Evolutionary conservation across 2,329 filamentous ascomycete genomes (phyloP).

Genomic region (Salinomyces thailandicus): DNA sequence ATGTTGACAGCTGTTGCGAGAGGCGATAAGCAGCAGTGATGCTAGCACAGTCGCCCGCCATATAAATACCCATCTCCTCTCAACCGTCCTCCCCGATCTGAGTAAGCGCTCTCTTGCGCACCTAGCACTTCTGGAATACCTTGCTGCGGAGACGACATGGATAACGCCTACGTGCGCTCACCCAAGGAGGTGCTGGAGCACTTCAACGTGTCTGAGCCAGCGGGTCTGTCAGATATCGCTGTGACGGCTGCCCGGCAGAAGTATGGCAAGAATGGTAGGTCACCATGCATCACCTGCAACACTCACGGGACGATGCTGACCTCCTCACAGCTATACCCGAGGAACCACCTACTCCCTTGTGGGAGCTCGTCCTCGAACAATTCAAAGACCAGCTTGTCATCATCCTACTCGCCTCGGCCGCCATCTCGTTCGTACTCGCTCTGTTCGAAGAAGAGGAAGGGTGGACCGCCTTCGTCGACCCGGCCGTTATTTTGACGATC

Average conservation of each 20-base stretch:
- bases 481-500: slow-evolving; percentile 90
- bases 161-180: slow-evolving; percentile 27
- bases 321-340: slow-evolving; percentile 55
- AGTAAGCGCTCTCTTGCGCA: too few relatives aligned
- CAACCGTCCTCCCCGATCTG: too few relatives aligned
- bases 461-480: slow-evolving; percentile 96
- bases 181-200: slow-evolving; percentile 27
- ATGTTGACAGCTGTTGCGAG: too few relatives aligned
- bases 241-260: slow-evolving; percentile 23
- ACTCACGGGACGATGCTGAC: slow-evolving; percentile 10
- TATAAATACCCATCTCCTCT: too few relatives aligned
- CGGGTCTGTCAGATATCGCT: slow-evolving; percentile 23
- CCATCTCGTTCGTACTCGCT: slow-evolving; percentile 84
- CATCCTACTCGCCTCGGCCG: slow-evolving; percentile 85
- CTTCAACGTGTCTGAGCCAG: slow-evolving; percentile 26
- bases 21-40: too few relatives aligned
- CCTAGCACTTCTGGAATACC: too few relatives aligned
- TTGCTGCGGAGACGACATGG: slow-evolving; percentile 19
- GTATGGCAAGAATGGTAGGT: slow-evolving; percentile 29
- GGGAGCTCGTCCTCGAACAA: slow-evolving; percentile 94
- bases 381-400: slow-evolving; percentile 98
- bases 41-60: too few relatives aligned
- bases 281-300: background rate
- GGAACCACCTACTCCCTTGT: slow-evolving; percentile 89
- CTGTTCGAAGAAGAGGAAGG: slow-evolving; percentile 87